A percentile compares a stretch with the other conserved stretches of the same genome.
These are phyloP conservation scores for Suhomyces bokatorum DNA, from an alignment of 1,139 yeast species.

Conservation along the genomic window DNA sequence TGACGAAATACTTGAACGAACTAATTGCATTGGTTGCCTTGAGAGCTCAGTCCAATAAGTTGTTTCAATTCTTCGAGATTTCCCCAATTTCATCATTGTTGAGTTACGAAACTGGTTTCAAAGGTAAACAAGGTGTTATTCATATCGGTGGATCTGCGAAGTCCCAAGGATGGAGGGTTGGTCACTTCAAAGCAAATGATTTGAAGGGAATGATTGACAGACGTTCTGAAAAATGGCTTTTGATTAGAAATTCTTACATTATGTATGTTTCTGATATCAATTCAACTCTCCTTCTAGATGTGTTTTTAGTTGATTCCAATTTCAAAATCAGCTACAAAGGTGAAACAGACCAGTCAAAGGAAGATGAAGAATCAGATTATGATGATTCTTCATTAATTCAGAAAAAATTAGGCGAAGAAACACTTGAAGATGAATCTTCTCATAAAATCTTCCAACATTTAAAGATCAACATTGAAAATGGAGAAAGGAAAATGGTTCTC, in stretches of 20 bases:
- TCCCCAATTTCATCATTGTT: slow-evolving; percentile 85
- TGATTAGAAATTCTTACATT: slow-evolving; percentile 80
- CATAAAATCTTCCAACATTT: slow-evolving; percentile 42
- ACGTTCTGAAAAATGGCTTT: slow-evolving; percentile 89
- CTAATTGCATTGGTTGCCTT: slow-evolving; percentile 61
- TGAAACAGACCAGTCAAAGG: slow-evolving; percentile 29
- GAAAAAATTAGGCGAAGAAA: slow-evolving; percentile 25
- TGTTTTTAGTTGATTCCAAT: slow-evolving; percentile 74
- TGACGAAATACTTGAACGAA: slow-evolving; percentile 65
- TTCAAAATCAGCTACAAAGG: slow-evolving; percentile 61
- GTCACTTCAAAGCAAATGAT: slow-evolving; percentile 80
- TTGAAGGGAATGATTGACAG: slow-evolving; percentile 83
- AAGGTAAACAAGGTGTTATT: slow-evolving; percentile 87
- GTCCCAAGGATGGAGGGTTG: slow-evolving; percentile 94
- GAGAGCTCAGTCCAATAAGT: slow-evolving; percentile 76
- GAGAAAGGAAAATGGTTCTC: slow-evolving; percentile 74
- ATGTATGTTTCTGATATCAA: slow-evolving; percentile 83
- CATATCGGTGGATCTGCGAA: slow-evolving; percentile 80
- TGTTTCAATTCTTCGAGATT: slow-evolving; percentile 84
- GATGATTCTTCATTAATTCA: slow-evolving; percentile 41
- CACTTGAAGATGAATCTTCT: slow-evolving; percentile 21
- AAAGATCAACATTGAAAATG: slow-evolving; percentile 70
- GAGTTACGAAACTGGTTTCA: slow-evolving; percentile 77
- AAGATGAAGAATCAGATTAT: slow-evolving; percentile 47
- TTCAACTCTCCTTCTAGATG: slow-evolving; percentile 87